Evolutionary conservation across 345 rosid species (phyloP).

Genomic region (Cardamine occulta): DNA sequence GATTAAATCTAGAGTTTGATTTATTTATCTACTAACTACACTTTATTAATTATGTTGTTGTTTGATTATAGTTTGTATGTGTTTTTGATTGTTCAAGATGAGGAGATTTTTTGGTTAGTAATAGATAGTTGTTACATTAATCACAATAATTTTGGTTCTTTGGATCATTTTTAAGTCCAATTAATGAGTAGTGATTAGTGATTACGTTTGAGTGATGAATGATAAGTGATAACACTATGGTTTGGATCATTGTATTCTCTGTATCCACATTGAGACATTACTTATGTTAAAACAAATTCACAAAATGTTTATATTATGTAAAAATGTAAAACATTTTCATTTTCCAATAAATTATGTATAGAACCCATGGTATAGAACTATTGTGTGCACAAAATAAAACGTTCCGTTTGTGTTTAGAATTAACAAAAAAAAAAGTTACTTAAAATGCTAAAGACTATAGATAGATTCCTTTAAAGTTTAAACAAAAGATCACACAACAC

Average conservation of each 20-base stretch:
- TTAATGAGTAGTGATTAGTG: not conserved
- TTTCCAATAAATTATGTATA: no score
- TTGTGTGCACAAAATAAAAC: not conserved
- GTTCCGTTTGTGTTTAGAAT: not conserved
- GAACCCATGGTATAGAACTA: no score
- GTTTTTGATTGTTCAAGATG: constrained; percentile 7
- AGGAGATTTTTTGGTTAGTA: constrained; percentile 14
- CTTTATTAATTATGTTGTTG: constrained; percentile 8
- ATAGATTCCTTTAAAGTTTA: no score
- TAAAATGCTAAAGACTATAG: not conserved
- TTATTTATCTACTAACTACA: constrained; percentile 33
- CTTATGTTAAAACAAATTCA: not conserved
- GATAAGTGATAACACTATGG: not conserved
- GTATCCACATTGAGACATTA: no score
- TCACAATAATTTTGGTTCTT: not conserved
- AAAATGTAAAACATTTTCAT: no score
- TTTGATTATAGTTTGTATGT: constrained; percentile 11
- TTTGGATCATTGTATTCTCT: no score
- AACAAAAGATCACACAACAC: not conserved
- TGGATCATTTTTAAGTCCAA: not conserved
- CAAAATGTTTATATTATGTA: not conserved
- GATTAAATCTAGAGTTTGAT: constrained; percentile 54
- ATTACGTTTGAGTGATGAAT: no score
- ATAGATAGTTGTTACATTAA: constrained; percentile 14
- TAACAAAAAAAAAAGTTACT: not conserved